These are phyloP conservation scores for Nannochloropsis oceanica DNA, from an alignment of 108 stramenopile genomes.

Conservation along the genomic window DNA sequence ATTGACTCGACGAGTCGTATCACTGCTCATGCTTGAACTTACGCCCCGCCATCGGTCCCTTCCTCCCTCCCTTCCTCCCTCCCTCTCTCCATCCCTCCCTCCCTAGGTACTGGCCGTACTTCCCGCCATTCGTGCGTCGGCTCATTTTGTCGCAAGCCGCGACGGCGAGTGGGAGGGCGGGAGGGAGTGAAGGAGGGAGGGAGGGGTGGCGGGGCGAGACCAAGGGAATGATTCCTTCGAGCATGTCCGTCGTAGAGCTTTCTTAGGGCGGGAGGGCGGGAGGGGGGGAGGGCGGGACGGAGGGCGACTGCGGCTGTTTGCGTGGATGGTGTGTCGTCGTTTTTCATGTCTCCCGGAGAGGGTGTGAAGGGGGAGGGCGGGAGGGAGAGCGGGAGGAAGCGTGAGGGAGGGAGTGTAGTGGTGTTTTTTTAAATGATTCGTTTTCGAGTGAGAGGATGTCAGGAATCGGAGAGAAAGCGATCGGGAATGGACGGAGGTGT, in stretches of 20 bases:
- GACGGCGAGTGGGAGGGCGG: not conserved
- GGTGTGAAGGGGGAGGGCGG: no score
- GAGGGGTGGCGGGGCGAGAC: not conserved
- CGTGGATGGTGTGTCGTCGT: no score
- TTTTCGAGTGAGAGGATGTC: no score
- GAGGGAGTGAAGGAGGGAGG: not conserved
- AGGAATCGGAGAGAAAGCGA: no score
- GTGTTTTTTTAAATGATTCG: no score
- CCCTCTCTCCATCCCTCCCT: no score
- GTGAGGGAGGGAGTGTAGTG: no score
- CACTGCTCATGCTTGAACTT: no score
- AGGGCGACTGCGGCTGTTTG: no score
- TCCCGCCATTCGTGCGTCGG: not conserved
- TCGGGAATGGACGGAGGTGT: no score
- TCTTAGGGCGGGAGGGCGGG: not conserved
- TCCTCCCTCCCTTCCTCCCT: not conserved
- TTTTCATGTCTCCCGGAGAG: no score
- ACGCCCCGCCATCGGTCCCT: not conserved
- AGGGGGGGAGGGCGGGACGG: not conserved
- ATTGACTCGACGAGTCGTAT: not conserved
- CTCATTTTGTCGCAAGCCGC: not conserved
- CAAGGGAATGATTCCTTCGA: not conserved
- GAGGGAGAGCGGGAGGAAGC: no score
- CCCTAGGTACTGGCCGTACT: not conserved
- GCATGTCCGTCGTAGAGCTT: not conserved